Conservation (phyloP, 805 yeast species). For the Yarrowia sp. region DNA sequence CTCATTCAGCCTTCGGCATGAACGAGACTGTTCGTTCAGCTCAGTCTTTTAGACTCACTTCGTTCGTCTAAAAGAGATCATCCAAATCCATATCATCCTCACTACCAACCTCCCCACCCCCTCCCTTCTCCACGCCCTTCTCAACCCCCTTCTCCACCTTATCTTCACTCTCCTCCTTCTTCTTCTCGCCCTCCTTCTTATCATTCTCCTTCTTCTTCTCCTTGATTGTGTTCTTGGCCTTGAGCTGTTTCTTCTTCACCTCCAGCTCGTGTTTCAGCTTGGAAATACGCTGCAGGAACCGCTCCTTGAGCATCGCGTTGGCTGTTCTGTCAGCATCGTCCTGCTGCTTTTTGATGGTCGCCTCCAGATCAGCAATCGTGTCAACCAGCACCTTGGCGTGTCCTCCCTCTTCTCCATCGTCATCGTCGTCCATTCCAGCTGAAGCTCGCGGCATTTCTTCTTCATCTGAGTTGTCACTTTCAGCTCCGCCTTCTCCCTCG, state of each 20-base stretch:
- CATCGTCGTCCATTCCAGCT: conserved; percentile 53
- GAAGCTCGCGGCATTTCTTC: conserved; percentile 53
- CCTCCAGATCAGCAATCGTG: conserved; percentile 81
- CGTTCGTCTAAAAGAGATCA: conserved; percentile 41
- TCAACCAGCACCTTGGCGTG: conserved; percentile 80
- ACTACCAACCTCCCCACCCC: conserved; percentile 41
- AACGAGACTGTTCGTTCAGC: no score
- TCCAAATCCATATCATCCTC: no score
- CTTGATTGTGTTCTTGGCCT: conserved; percentile 44
- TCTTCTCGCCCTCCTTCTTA: conserved; percentile 49
- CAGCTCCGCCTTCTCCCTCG: conserved; percentile 63
- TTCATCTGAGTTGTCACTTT: conserved; percentile 58
- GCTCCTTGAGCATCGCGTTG: conserved; percentile 83
- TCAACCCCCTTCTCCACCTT: conserved; percentile 51
- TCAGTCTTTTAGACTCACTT: no score
- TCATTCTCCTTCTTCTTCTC: conserved; percentile 49
- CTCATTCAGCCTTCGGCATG: no score
- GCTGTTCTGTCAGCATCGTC: conserved; percentile 73
- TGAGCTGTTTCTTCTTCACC: conserved; percentile 73
- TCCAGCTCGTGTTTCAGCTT: conserved; percentile 84
- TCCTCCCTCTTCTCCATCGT: conserved; percentile 61
- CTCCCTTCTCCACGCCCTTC: conserved; percentile 48
- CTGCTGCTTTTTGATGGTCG: conserved; percentile 76
- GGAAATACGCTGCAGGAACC: conserved; percentile 80
- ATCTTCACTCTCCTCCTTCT: conserved; percentile 48